phyloP scores from a whole-genome alignment of 2,329 filamentous ascomycete genomes.

The Fusarium foetens region DNA sequence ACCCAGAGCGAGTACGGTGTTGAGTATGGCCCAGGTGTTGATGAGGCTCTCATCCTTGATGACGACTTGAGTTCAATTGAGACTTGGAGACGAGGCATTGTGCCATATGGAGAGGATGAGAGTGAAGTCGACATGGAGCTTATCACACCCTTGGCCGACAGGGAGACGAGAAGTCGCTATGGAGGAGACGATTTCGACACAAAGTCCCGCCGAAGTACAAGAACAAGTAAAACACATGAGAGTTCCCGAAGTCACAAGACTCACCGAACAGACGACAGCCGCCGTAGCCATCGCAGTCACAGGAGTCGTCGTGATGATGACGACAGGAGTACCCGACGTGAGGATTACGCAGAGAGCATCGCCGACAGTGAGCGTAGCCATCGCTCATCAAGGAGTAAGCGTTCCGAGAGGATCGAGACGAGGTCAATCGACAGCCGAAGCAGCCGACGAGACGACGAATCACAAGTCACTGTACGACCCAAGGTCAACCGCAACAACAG shows the following conservation, averaged over 20 bases:
- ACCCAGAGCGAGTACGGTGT: conserved; percentile 47
- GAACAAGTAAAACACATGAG: conserved; percentile 47
- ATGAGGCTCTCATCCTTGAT: conserved; percentile 67
- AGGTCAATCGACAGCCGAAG: conserved; percentile 52
- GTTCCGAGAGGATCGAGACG: conserved; percentile 47
- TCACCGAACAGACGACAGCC: conserved; percentile 45
- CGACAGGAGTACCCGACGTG: conserved; percentile 35
- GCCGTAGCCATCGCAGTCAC: conserved; percentile 41
- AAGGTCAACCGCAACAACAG: conserved; percentile 58
- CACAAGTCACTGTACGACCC: conserved; percentile 55
- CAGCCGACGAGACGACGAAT: conserved; percentile 47
- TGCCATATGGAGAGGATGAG: conserved; percentile 58
- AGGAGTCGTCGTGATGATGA: conserved; percentile 42
- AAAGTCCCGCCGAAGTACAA: conserved; percentile 49
- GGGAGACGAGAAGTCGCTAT: conserved; percentile 52
- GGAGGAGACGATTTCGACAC: conserved; percentile 54
- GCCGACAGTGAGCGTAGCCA: conserved; percentile 52
- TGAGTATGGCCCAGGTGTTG: conserved; percentile 52
- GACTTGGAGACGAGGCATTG: conserved; percentile 67
- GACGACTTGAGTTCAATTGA: conserved; percentile 69
- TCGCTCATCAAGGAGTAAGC: conserved; percentile 47
- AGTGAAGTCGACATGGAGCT: conserved; percentile 65
- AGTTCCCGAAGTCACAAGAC: conserved; percentile 45
- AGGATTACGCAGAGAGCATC: conserved; percentile 49
- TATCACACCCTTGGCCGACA: conserved; percentile 66